Base-by-base conservation (phyloP, 2,329 filamentous ascomycete species). In the Verticillium albo-atrum region DNA sequence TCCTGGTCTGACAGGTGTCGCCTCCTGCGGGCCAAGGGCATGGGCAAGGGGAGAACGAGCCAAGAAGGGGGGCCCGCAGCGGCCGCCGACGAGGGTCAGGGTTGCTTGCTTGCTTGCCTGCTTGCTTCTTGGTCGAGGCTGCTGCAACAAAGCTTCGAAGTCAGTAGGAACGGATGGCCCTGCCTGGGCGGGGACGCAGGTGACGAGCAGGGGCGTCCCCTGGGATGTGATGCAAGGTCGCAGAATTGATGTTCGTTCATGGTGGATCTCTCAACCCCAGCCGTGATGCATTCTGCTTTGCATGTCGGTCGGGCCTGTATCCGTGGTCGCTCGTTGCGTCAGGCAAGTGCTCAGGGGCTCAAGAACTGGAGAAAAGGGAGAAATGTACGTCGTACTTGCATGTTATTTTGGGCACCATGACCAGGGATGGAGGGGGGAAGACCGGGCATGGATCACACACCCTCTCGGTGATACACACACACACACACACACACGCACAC, bases 11-110 rank as follows among this genome's bases (percentile, higher is more conserved):
- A 75, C 72, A 73, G 67, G 73, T 74, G 70, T 72, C 42, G 42
- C n/a, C 70, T 60, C 58, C 37, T 58, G 69, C 67, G 69, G 71
- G 68, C 75, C 70, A 71, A 75, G 74, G n/a, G 70, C 68, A 75
- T 68, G 62, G 68, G 56, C 15, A 28, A 35, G 20, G 15, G 20
- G 47, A 20, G 50, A 54, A 37, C 20, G 14, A 52, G 23, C 30
- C 54, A 57, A 25, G 27, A 37, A 14, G 17, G 15, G 34, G 34
- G 71, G 68, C 71, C 75, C 72, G 75, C 74, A 70, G 62, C 67
- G 74, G 73, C 72, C 73, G 75, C 74, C 74, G 68, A 71, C 27
- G 59, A 42, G 55, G 30, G 32, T 32, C 50, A 42, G 50, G 17
- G 37, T 47, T 28, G 9, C 60, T 62, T 60, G 54, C 58, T 56